Evolutionary conservation across 345 rosid species (phyloP).

Genomic region (Murraya paniculata): DNA sequence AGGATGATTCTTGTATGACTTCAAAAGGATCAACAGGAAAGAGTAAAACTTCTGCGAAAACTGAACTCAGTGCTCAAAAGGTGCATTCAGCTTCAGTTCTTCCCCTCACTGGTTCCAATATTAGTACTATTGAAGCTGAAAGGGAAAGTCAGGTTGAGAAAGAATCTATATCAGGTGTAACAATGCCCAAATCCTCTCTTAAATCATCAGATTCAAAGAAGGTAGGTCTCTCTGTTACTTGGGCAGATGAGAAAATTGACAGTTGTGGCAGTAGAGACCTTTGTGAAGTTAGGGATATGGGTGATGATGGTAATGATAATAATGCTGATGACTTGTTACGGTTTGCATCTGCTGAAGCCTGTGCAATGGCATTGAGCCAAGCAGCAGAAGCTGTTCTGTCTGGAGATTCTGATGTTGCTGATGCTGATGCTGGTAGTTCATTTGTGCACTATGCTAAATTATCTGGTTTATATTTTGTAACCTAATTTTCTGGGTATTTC

Average conservation of each 20-base stretch:
- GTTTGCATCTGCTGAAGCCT: conserved; percentile 73
- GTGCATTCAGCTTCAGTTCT: conserved; percentile 35
- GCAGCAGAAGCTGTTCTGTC: conserved; percentile 76
- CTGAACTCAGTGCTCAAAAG: conserved; percentile 17
- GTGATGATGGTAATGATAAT: conserved; percentile 23
- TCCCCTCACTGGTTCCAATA: conserved; percentile 21
- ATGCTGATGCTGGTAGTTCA: conserved; percentile 56
- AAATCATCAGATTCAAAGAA: conserved; percentile 53
- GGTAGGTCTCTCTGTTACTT: conserved; percentile 58
- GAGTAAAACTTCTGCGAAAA: conserved; percentile 21
- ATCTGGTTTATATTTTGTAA: conserved; percentile 2
- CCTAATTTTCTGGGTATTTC: conserved; percentile 3
- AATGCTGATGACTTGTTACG: conserved; percentile 34
- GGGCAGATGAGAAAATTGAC: conserved; percentile 71
- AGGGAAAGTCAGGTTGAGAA: conserved; percentile 24
- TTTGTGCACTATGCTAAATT: conserved; percentile 8
- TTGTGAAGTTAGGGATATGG: conserved; percentile 48
- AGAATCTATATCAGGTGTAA: conserved; percentile 31
- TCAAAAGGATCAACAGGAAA: conserved; percentile 27
- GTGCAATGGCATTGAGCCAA: conserved; percentile 66
- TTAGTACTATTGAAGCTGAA: conserved; percentile 19
- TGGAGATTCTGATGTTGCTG: conserved; percentile 46
- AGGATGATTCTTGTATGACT: conserved; percentile 22
- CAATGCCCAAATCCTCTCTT: conserved; percentile 59
- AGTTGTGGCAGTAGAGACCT: conserved; percentile 38